phyloP scores from a whole-genome alignment of 768 basidiomycete genomes.

The Mrakia frigida region DNA sequence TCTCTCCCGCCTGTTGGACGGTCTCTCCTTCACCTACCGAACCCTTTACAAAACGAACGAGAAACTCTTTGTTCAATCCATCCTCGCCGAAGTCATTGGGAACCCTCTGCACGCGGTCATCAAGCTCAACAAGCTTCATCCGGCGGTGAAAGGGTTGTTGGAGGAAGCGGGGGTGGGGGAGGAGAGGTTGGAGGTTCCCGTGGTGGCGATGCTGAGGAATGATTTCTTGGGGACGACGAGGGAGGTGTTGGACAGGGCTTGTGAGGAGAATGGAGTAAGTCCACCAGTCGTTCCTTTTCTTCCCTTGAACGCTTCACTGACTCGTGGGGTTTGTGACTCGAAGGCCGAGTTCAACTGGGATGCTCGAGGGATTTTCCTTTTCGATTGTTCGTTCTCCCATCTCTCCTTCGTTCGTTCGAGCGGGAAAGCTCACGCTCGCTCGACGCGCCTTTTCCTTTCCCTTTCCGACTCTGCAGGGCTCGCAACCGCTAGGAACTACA shows the following conservation, averaged over 20 bases:
- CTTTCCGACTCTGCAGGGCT: background rate
- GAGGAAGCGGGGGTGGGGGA: background rate
- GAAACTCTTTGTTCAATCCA: background rate
- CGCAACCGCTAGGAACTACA: background rate
- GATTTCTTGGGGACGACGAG: background rate
- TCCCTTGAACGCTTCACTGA: background rate
- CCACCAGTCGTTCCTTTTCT: background rate
- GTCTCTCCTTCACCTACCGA: background rate
- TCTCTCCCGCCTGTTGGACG: background rate
- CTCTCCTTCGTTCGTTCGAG: background rate
- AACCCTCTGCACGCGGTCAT: background rate
- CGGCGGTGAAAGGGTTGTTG: background rate
- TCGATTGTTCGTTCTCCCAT: background rate
- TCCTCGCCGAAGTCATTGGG: background rate
- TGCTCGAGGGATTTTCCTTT: background rate
- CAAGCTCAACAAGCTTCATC: background rate
- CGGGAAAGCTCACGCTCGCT: background rate
- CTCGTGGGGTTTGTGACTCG: background rate
- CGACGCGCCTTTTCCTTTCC: background rate
- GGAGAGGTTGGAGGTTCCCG: background rate
- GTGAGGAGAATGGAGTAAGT: slow-evolving; percentile 1
- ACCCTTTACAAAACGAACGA: background rate
- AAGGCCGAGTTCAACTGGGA: background rate
- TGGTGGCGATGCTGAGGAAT: background rate
- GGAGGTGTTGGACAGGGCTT: background rate